Evolutionary conservation across 2,329 filamentous ascomycete genomes (phyloP).

Genomic region (Hymenoscyphus fraxineus): DNA sequence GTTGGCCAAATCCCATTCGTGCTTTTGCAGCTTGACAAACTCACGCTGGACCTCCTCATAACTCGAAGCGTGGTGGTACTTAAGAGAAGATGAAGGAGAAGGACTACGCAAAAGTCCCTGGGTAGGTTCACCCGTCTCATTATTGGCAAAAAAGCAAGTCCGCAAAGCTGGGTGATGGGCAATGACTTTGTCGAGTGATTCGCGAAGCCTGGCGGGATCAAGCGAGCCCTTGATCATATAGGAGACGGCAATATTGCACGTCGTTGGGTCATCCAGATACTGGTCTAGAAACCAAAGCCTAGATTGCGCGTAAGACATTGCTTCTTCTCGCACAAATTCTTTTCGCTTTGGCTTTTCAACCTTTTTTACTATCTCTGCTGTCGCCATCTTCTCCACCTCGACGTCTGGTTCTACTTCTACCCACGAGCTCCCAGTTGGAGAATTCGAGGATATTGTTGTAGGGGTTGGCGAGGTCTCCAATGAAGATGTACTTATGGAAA

Average conservation of each 20-base stretch:
- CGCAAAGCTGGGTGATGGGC: conserved; percentile 36
- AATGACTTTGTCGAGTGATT: conserved; percentile 35
- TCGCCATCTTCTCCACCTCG: no score
- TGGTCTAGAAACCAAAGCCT: conserved; percentile 41
- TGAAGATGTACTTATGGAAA: no score
- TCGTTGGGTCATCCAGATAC: conserved; percentile 37
- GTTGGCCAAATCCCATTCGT: conserved; percentile 1
- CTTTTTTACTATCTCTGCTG: no score
- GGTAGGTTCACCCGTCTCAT: not conserved
- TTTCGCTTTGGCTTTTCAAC: no score
- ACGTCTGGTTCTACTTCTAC: no score
- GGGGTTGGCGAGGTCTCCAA: no score
- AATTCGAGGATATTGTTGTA: conserved; percentile 13
- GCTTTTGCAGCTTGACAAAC: not conserved
- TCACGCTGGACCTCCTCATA: not conserved
- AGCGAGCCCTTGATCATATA: conserved; percentile 37
- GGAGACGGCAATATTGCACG: conserved; percentile 39
- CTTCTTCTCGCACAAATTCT: not conserved
- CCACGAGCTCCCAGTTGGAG: no score
- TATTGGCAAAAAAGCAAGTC: conserved; percentile 21
- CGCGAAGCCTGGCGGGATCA: conserved; percentile 30
- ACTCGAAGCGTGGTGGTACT: not conserved
- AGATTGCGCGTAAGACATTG: conserved; percentile 40
- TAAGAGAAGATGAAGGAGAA: not conserved
- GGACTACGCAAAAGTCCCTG: not conserved